Percentiles rank a stretch among this genome's conserved stretches.
Evolutionary conservation across 208 protist genomes (phyloP).

Genomic region (Acanthamoeba quina): DNA sequence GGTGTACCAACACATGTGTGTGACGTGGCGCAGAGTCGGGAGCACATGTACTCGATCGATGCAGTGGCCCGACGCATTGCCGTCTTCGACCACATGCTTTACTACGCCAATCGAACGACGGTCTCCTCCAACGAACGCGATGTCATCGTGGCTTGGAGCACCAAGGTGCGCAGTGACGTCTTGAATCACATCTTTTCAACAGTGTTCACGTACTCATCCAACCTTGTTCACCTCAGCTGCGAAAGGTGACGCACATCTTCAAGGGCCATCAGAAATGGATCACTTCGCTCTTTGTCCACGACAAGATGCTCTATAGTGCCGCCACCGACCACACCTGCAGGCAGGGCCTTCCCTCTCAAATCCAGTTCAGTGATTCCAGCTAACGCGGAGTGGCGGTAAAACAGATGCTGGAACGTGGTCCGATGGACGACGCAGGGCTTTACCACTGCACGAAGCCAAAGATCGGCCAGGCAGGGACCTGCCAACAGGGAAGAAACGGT

Average conservation of each 20-base stretch:
- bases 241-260: slow-evolving; percentile 36
- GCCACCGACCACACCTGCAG: slow-evolving; percentile 42
- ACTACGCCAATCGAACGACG: slow-evolving; percentile 23
- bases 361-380: not conserved
- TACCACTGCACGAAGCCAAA: not conserved
- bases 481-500: not conserved
- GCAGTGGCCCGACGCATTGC: not conserved
- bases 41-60: slow-evolving; percentile 23
- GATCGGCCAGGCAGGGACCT: not conserved
- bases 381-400: too few species aligned
- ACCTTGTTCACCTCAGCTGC: not conserved
- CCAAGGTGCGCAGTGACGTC: not conserved
- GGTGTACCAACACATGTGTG: not conserved
- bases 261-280: slow-evolving; percentile 54
- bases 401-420: slow-evolving; percentile 43
- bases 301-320: slow-evolving; percentile 28
- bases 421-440: slow-evolving; percentile 19
- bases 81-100: slow-evolving; percentile 11
- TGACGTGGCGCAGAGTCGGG: not conserved
- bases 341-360: not conserved
- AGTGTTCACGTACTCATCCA: not conserved
- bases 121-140: slow-evolving; percentile 11
- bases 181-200: not conserved
- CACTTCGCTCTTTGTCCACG: slow-evolving; percentile 25
- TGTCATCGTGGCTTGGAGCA: slow-evolving; percentile 18